Conservation (phyloP, 441 rosid genomes). For the Bocquillonia castaneifolia region DNA sequence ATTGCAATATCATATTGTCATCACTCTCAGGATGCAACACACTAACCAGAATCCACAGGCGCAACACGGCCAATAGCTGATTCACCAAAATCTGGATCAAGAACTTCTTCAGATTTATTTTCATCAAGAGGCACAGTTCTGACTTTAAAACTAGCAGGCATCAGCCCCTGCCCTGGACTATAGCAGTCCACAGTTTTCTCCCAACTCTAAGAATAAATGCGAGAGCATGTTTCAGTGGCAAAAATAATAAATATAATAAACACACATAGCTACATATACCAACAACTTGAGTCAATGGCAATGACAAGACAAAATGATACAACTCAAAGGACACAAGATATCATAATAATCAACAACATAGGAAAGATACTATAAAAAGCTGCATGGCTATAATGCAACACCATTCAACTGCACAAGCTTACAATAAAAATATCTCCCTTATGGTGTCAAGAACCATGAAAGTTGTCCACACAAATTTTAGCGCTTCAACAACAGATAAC, state of each 20-base stretch:
- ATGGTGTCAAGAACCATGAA: neutral
- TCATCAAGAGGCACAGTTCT: conserved; percentile 72
- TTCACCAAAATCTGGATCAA: conserved; percentile 97
- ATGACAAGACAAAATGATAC: neutral
- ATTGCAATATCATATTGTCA: neutral
- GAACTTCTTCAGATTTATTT: conserved; percentile 65
- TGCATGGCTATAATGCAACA: neutral
- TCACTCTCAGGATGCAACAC: conserved; percentile 8
- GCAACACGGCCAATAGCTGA: conserved; percentile 98
- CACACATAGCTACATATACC: neutral
- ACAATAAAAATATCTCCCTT: neutral
- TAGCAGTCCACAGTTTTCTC: conserved; percentile 98
- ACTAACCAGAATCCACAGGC: conserved; percentile 92
- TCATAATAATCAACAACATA: neutral
- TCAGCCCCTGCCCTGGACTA: conserved; percentile 93
- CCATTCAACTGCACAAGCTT: neutral
- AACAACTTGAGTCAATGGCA: neutral
- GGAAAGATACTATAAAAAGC: neutral
- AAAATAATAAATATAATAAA: neutral
- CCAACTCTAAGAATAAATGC: conserved; percentile 60
- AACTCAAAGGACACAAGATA: neutral
- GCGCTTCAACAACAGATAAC: neutral
- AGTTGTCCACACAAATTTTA: neutral
- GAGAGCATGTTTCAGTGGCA: neutral
- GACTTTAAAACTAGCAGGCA: conserved; percentile 98